Base-by-base conservation (phyloP, 192 early-diverging fungal species). In the Glomus cerebriforme region DNA sequence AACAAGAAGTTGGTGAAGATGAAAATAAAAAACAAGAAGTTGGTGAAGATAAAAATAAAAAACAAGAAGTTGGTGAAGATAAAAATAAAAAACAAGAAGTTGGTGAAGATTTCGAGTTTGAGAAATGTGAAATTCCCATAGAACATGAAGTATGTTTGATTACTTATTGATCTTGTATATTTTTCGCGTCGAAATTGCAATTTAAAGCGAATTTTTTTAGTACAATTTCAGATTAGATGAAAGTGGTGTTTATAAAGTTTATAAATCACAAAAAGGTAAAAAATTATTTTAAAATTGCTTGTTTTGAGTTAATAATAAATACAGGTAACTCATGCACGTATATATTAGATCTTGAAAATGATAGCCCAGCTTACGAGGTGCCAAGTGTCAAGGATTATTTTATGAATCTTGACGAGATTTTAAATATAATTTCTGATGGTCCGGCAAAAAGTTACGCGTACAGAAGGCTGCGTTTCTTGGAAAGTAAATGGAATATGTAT, bases 401-500 rank as follows among this genome's bases (percentile, higher is more conserved):
- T 82, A 80, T 87, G 80, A 96, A 98, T 74, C 85, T 95, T 68
- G 93, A 98, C 68, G 94, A 83, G 73, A 87, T 98, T 43, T 82
- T 95, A 15, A 85, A 88, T 15, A 85, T 90, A 0, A 93, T 96
- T 43, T 90, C 91, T 0, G 95, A 96, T 82, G 97, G 97, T 0
- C 97, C 97, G 1, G 89, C 95, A 35, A 99, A 99, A 85, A 92
- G 91, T 69, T 97, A 96, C 86, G 94, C 95, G 0, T 99, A 92
- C 80, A 87, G 95, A 59, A 88, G 97, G 29, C 85, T 99, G 67
- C 88, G 93, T 9, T 97, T 95, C 85, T 83, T 99, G 35, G 97
- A 99, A 80, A 90, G 89, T 79, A 95, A 95, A 82, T 99, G 96
- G 92, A 91, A 93, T 80, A 92, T 99, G 90, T 97, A 97, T 84